phyloP scores from a whole-genome alignment of 1,139 yeast species.

The Pichia norvegensis region DNA sequence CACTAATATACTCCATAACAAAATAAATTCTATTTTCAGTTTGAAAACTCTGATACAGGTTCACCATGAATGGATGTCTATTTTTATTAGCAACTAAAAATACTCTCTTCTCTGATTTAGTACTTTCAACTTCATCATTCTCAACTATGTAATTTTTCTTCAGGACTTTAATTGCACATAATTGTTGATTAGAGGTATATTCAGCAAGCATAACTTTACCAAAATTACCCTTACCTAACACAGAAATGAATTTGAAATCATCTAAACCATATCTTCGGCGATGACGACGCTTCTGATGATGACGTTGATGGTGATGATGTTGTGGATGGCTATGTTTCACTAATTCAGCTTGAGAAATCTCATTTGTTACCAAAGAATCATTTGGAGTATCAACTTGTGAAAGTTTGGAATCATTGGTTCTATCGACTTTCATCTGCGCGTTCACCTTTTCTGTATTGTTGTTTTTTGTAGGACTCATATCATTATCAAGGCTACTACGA shows the following conservation, averaged over 20 bases:
- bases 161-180: slow-evolving; percentile 92
- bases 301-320: slow-evolving; percentile 16
- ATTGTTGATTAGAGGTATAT: slow-evolving; percentile 64
- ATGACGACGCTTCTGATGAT: slow-evolving; percentile 31
- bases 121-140: slow-evolving; percentile 93
- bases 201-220: slow-evolving; percentile 98
- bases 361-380: slow-evolving; percentile 1
- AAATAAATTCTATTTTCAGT: slow-evolving; percentile 95
- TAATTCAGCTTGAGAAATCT: not conserved
- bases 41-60: slow-evolving; percentile 92
- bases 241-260: slow-evolving; percentile 89
- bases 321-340: not conserved
- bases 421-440: not conserved
- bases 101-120: slow-evolving; percentile 87
- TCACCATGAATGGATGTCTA: slow-evolving; percentile 86
- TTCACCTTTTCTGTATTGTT: not conserved
- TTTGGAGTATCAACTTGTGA: not conserved
- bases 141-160: slow-evolving; percentile 93
- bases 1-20: slow-evolving; percentile 96
- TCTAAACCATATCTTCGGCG: slow-evolving; percentile 81
- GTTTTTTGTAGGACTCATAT: not conserved
- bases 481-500: slow-evolving; percentile 4
- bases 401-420: not conserved
- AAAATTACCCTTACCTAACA: slow-evolving; percentile 93
- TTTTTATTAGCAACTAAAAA: slow-evolving; percentile 85